phyloP scores from a whole-genome alignment of 208 protist genomes.

The Crithidia mellificae region DNA sequence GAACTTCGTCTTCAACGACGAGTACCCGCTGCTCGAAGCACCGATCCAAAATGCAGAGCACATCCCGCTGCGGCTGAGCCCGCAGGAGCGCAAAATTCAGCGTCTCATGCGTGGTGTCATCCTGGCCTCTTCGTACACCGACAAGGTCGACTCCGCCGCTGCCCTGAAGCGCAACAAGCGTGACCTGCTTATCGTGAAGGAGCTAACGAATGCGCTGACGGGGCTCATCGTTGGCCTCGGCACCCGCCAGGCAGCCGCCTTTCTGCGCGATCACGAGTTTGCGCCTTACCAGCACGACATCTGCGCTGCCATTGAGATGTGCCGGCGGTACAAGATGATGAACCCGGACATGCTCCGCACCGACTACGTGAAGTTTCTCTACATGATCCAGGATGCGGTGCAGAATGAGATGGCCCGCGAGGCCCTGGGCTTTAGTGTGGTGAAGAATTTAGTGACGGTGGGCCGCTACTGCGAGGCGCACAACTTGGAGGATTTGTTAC shows the following conservation, averaged over 20 bases:
- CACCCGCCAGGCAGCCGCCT: slow-evolving; percentile 52
- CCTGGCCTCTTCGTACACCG: slow-evolving; percentile 89
- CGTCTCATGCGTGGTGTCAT: slow-evolving; percentile 89
- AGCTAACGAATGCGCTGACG: slow-evolving; percentile 82
- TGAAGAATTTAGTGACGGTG: slow-evolving; percentile 80
- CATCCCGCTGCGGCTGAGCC: slow-evolving; percentile 86
- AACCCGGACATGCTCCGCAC: slow-evolving; percentile 93
- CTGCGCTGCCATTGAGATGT: slow-evolving; percentile 76
- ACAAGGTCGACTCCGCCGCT: slow-evolving; percentile 81
- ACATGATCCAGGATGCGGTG: slow-evolving; percentile 91
- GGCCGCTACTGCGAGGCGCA: slow-evolving; percentile 57
- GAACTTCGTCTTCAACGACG: slow-evolving; percentile 42
- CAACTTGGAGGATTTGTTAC: slow-evolving; percentile 61
- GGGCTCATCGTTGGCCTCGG: slow-evolving; percentile 84
- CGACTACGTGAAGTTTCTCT: slow-evolving; percentile 93
- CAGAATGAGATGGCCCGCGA: slow-evolving; percentile 70
- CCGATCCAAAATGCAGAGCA: slow-evolving; percentile 78
- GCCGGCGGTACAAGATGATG: slow-evolving; percentile 94
- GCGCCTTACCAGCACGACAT: slow-evolving; percentile 70
- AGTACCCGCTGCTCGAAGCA: slow-evolving; percentile 77
- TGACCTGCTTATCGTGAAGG: slow-evolving; percentile 66
- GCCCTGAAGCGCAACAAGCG: slow-evolving; percentile 63
- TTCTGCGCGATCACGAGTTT: slow-evolving; percentile 71
- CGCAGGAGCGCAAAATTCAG: slow-evolving; percentile 84
- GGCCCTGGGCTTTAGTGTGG: slow-evolving; percentile 76